phyloP scores from a whole-genome alignment of 345 rosid species.

The Lumnitzera racemosa region DNA sequence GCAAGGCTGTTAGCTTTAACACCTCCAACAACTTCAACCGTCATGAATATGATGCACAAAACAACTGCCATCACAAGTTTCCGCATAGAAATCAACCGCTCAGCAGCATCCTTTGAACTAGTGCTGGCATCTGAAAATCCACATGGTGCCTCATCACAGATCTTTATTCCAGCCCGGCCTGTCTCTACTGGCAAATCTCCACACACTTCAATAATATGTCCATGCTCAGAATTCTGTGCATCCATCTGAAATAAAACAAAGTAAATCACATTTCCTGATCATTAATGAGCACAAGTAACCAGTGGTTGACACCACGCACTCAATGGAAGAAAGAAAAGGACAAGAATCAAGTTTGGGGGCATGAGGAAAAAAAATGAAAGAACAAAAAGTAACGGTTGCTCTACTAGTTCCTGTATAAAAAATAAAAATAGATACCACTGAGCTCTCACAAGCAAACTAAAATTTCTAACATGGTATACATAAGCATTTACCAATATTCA shows the following conservation, averaged over 20 bases:
- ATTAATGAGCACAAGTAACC: neutral
- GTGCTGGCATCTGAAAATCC: conserved; percentile 44
- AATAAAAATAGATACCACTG: too few species aligned
- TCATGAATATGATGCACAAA: conserved; percentile 52
- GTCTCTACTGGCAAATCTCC: conserved; percentile 29
- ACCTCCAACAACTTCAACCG: conserved; percentile 60
- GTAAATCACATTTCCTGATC: neutral
- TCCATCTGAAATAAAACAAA: conserved; percentile 35
- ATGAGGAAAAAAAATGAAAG: too few species aligned
- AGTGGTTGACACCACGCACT: too few species aligned
- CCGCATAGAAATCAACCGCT: conserved; percentile 41
- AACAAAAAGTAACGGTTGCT: too few species aligned
- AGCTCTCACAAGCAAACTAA: too few species aligned
- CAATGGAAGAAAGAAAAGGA: too few species aligned
- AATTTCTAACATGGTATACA: too few species aligned
- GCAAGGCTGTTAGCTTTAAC: conserved; percentile 69
- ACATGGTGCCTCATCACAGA: conserved; percentile 47
- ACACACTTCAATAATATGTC: conserved; percentile 36
- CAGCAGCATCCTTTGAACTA: conserved; percentile 43
- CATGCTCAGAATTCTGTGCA: conserved; percentile 23
- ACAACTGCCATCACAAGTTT: conserved; percentile 47
- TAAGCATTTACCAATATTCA: too few species aligned
- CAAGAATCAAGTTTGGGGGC: too few species aligned
- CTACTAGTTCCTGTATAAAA: too few species aligned
- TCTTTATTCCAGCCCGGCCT: conserved; percentile 21